Evolutionary conservation across 257 asterid species (phyloP), one percentile per base, ranked within the genome.

Genomic region (Ajuga chamaepitys): DNA sequence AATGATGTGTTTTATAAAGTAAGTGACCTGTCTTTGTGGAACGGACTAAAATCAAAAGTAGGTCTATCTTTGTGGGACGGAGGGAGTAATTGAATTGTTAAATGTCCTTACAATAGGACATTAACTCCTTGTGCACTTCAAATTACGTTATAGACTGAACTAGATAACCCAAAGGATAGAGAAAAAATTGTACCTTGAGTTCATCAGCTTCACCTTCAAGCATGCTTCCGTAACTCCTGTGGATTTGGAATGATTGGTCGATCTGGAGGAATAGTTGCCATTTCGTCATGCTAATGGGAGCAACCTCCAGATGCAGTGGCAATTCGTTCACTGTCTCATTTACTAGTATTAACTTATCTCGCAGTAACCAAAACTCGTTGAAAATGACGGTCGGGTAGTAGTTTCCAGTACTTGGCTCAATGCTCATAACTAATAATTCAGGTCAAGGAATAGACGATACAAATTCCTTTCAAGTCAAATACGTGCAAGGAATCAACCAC

Each of bases 181-280:
- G 58, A 68, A 56, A 58, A 41, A 73, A 52, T 20, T 42, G 21
- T 80, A 89, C 97, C 97, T 93, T 93, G 44, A 93, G 97, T 82
- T 86, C 95, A 85, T 93, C 99, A 76, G 95, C 95, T 79, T 93
- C 99, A 20, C 99, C 99, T 67, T 93, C 99, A 9, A 88, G 83
- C 99, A 93, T 93, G 85, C 99, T 93, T 62, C 99, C 99, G 64
- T 93, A 93, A 76, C 59, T 91, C 73, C 89, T 85, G 73, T 93
- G 99, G 75, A 93, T 68, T 76, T 93, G 97, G 80, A 93, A 93
- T 14, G 99, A 93, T 68, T 93, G 99, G 73, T 93, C 99, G 67
- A 93, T 88, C 88, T 93, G 99, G 58, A 86, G 84, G 81, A 81
- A 93, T 40, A 93, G 76, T 67, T 93, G 99, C 99, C 99, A 93